Evolutionary conservation across 257 asterid species (phyloP).

Genomic region (Cruciata laevipes): DNA sequence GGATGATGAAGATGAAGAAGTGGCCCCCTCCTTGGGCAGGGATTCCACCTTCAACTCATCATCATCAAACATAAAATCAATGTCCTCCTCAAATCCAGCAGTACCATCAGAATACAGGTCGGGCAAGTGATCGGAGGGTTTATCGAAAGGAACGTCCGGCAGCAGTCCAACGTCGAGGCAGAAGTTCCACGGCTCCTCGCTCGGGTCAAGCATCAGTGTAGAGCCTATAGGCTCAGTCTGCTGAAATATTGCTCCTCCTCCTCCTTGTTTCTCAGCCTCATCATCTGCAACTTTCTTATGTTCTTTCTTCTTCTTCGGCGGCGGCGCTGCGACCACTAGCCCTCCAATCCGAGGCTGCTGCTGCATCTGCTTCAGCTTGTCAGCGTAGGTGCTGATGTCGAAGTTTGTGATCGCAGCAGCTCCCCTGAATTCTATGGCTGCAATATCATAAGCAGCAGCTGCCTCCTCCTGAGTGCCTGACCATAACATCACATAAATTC

Average conservation of each 20-base stretch:
- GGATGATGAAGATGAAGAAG: constrained; percentile 32
- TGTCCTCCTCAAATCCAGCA: constrained; percentile 49
- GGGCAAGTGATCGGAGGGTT: constrained; percentile 34
- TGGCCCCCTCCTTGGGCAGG: constrained; percentile 19
- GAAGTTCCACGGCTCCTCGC: constrained; percentile 49
- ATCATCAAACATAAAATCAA: constrained; percentile 41
- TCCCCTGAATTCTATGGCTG: constrained; percentile 76
- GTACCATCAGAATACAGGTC: constrained; percentile 41
- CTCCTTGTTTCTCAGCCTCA: constrained; percentile 17
- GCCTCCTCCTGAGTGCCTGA: constrained; percentile 88
- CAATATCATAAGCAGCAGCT: constrained; percentile 80
- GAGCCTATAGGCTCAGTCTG: constrained; percentile 21
- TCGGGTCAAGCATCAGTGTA: constrained; percentile 26
- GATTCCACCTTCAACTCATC: constrained; percentile 28
- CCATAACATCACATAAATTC: not conserved
- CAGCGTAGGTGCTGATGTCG: constrained; percentile 58
- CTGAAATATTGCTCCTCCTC: constrained; percentile 12
- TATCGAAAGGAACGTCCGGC: constrained; percentile 42
- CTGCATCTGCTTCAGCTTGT: constrained; percentile 33
- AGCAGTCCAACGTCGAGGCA: constrained; percentile 46
- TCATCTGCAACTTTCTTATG: constrained; percentile 10
- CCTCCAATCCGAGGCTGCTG: constrained; percentile 13
- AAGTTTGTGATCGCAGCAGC: constrained; percentile 78
- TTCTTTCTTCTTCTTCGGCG: no score
- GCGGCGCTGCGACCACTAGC: constrained; percentile 9